Evolutionary conservation across 73 alveolate species (phyloP).

Genomic region (Uronychia binucleata): DNA sequence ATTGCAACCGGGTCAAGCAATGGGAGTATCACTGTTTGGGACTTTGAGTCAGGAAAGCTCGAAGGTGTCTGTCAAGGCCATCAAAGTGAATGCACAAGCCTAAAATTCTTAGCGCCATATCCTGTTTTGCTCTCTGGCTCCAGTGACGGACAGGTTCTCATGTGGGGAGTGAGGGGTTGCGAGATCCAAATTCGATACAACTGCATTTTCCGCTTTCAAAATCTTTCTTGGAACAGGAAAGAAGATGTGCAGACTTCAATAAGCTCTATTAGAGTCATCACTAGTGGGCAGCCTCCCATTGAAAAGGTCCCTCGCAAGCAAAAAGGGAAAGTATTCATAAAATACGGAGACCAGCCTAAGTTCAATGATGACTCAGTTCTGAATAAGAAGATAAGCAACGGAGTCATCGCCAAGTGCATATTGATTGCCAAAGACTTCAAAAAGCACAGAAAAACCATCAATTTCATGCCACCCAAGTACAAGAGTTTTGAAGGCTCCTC

Average conservation of each 20-base stretch:
- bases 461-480: no score
- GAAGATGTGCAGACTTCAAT: conserved; percentile 49
- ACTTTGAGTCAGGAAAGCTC: conserved; percentile 91
- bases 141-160: conserved; percentile 61
- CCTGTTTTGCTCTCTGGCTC: conserved; percentile 81
- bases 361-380: background rate
- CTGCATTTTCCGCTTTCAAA: conserved; percentile 61
- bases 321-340: background rate
- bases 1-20: conserved; percentile 93
- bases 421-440: background rate
- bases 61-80: conserved; percentile 84
- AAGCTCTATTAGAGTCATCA: conserved; percentile 28
- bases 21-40: conserved; percentile 90
- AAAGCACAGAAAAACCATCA: no score
- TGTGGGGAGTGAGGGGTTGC: conserved; percentile 75
- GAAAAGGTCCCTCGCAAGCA: conserved; percentile 12
- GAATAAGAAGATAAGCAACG: background rate
- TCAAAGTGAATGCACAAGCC: conserved; percentile 63
- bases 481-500: no score
- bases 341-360: background rate
- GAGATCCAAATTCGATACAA: conserved; percentile 36
- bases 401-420: background rate
- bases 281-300: conserved; percentile 18
- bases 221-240: conserved; percentile 52
- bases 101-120: conserved; percentile 89